These are phyloP conservation scores for Mimosa bimucronata DNA, from an alignment of 306 rosid species.

Conservation along the genomic window DNA sequence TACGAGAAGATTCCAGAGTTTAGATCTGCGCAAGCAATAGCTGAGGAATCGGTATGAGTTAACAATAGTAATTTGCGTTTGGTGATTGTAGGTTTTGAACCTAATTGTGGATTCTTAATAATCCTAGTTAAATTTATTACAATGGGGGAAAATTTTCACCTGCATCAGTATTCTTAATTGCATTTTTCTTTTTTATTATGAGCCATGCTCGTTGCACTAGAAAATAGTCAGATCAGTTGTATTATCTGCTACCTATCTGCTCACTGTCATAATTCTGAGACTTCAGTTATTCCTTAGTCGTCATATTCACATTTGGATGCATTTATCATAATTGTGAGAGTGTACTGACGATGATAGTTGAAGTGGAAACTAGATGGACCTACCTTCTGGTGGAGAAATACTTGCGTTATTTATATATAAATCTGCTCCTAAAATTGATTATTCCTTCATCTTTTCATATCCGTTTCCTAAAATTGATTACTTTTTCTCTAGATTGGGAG, in stretches of 20 bases:
- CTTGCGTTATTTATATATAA: background rate
- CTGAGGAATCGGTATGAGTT: slow-evolving; percentile 42
- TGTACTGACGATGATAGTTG: background rate
- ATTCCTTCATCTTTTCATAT: background rate
- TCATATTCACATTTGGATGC: background rate
- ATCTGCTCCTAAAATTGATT: background rate
- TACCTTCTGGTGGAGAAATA: background rate
- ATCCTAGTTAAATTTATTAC: slow-evolving; percentile 32
- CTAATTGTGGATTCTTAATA: slow-evolving; percentile 40
- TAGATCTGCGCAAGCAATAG: slow-evolving; percentile 39
- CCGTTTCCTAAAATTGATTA: too few species aligned
- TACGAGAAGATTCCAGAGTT: slow-evolving; percentile 66
- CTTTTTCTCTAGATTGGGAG: too few species aligned
- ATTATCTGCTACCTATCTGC: slow-evolving; percentile 12
- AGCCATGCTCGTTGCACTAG: background rate
- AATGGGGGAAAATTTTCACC: slow-evolving; percentile 35
- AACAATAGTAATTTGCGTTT: background rate
- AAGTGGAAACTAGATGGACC: background rate
- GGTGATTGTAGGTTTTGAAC: slow-evolving; percentile 23
- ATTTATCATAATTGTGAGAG: too few species aligned
- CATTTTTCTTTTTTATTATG: slow-evolving; percentile 30
- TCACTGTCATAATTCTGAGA: background rate
- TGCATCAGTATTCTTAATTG: slow-evolving; percentile 29
- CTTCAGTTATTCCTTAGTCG: background rate
- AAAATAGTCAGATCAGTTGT: slow-evolving; percentile 13